Conservation (phyloP, 805 yeast species). For the Wickerhamomyces subpelliculosus region DNA sequence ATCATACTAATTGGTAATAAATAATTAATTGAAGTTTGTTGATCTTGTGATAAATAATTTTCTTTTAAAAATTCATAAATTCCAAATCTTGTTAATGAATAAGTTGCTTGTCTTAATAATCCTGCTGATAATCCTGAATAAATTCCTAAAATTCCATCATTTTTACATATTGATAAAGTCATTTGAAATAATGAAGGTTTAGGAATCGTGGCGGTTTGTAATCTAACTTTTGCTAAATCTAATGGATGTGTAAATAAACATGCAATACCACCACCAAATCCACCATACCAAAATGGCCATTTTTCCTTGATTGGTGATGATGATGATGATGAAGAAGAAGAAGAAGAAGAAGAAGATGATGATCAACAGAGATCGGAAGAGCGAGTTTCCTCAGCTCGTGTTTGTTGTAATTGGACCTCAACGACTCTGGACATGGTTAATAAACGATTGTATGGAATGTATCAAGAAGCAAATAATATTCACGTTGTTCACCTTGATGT, state of each 20-base stretch:
- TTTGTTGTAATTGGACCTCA: no score
- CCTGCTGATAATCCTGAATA: constrained; percentile 83
- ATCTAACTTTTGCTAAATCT: constrained; percentile 79
- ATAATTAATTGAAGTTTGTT: constrained; percentile 47
- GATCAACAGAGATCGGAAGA: no score
- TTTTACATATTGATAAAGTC: constrained; percentile 49
- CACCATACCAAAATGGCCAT: constrained; percentile 57
- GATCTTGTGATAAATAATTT: constrained; percentile 31
- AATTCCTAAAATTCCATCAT: constrained; percentile 63
- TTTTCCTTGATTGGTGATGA: constrained; percentile 14
- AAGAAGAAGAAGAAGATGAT: background rate
- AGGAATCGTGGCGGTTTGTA: constrained; percentile 69
- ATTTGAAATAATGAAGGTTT: constrained; percentile 59
- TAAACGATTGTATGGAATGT: no score
- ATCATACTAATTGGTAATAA: constrained; percentile 75
- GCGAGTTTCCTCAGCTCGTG: no score
- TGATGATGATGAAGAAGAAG: background rate
- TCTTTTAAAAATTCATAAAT: constrained; percentile 76
- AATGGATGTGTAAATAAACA: constrained; percentile 72
- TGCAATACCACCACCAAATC: constrained; percentile 63
- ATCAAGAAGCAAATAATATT: no score
- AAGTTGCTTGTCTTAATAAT: constrained; percentile 77
- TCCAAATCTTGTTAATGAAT: constrained; percentile 82
- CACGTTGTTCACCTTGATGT: no score
- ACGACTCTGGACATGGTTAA: no score